A percentile compares a stretch with the other conserved stretches of the same genome.
Evolutionary conservation across 176 grass and related monocot species (phyloP).

Genomic region (Melocanna baccifera): DNA sequence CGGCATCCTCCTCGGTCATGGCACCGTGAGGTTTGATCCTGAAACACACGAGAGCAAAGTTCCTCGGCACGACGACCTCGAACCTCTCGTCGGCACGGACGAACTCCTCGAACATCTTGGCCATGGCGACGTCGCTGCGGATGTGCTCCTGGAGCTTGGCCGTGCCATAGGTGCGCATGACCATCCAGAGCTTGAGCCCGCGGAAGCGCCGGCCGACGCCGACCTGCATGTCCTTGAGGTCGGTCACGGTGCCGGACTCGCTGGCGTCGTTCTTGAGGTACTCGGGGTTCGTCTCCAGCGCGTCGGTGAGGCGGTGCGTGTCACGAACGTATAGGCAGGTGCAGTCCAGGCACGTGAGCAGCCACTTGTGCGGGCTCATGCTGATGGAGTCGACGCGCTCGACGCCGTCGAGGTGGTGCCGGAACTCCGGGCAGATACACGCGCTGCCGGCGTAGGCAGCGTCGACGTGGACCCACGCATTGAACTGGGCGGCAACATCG

Average conservation of each 20-base stretch:
- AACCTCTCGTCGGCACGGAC: constrained; percentile 42
- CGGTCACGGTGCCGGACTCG: constrained; percentile 41
- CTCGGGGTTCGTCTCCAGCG: constrained; percentile 44
- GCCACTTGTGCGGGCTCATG: constrained; percentile 61
- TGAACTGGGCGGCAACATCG: constrained; percentile 17
- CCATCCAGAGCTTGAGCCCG: constrained; percentile 55
- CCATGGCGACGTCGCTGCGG: constrained; percentile 62
- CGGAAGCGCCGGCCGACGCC: constrained; percentile 56
- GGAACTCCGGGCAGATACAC: constrained; percentile 64
- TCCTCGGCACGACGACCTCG: constrained; percentile 23
- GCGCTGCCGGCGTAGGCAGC: constrained; percentile 51
- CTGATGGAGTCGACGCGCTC: constrained; percentile 47
- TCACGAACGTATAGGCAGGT: constrained; percentile 50
- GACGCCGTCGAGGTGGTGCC: constrained; percentile 40
- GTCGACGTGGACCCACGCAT: constrained; percentile 53
- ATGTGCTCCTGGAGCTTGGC: constrained; percentile 52
- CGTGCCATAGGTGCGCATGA: constrained; percentile 35
- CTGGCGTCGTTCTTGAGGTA: constrained; percentile 61
- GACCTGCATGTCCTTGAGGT: constrained; percentile 61
- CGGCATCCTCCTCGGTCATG: constrained; percentile 18
- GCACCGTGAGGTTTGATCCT: constrained; percentile 10
- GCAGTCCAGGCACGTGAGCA: constrained; percentile 44
- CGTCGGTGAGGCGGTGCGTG: constrained; percentile 18
- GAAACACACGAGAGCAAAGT: constrained; percentile 49
- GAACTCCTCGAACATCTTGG: constrained; percentile 37